Evolutionary conservation across 345 rosid genomes (phyloP).

Genomic region (Arabis hirsuta): DNA sequence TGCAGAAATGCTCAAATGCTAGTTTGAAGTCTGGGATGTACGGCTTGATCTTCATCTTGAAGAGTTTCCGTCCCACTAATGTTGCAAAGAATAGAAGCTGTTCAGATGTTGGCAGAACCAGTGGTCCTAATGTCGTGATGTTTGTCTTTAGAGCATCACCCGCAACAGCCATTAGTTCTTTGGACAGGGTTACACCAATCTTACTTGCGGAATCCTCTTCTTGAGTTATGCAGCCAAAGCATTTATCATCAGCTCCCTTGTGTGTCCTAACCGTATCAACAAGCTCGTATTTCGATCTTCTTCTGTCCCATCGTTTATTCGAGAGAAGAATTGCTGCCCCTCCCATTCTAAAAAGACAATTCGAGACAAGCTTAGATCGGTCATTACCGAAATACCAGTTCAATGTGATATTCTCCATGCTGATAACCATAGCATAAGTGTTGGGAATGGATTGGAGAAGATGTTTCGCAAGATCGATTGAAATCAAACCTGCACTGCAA

Average conservation of each 20-base stretch:
- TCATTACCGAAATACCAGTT: constrained; percentile 69
- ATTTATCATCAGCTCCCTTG: constrained; percentile 62
- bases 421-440: constrained; percentile 58
- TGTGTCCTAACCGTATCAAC: constrained; percentile 61
- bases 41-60: constrained; percentile 63
- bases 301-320: constrained; percentile 51
- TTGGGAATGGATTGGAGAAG: constrained; percentile 56
- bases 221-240: constrained; percentile 58
- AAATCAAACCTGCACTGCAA: constrained; percentile 67
- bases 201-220: constrained; percentile 57
- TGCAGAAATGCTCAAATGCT: constrained; percentile 67
- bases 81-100: constrained; percentile 61
- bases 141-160: constrained; percentile 70
- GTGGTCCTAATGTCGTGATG: constrained; percentile 61
- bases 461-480: constrained; percentile 60
- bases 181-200: constrained; percentile 57
- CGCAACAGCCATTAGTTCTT: constrained; percentile 63
- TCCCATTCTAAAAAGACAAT: constrained; percentile 65
- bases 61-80: constrained; percentile 51
- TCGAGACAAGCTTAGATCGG: constrained; percentile 60
- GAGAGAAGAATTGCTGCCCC: constrained; percentile 63
- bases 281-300: constrained; percentile 58
- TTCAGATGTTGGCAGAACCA: constrained; percentile 63
- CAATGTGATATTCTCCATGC: constrained; percentile 60
- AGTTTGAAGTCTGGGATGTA: constrained; percentile 70